Evolutionary conservation across 306 rosid species (phyloP).

Genomic region (Gynostemma pentaphyllum): DNA sequence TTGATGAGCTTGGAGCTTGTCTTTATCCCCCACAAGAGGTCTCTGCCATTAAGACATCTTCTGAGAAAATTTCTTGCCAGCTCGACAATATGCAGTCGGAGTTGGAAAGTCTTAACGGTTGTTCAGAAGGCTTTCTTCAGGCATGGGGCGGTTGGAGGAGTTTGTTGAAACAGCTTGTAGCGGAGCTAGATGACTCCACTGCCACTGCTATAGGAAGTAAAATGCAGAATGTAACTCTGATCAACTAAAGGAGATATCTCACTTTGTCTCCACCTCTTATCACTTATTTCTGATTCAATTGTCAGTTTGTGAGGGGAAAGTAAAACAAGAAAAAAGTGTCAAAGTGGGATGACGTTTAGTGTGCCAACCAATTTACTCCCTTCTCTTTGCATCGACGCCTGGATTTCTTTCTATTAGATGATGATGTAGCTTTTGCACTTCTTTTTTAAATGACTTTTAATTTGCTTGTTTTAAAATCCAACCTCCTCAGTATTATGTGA

Average conservation of each 20-base stretch:
- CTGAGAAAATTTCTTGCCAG: constrained; percentile 40
- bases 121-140: constrained; percentile 38
- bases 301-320: too few species aligned
- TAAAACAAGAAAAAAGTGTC: too few species aligned
- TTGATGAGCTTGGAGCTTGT: constrained; percentile 87
- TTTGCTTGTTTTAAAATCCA: neutral
- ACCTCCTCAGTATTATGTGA: neutral
- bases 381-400: too few species aligned
- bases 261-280: neutral
- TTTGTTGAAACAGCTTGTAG: constrained; percentile 36
- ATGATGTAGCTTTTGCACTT: neutral
- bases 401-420: too few species aligned
- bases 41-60: constrained; percentile 30
- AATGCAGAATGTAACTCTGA: constrained; percentile 36
- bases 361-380: too few species aligned
- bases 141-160: constrained; percentile 40
- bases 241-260: constrained; percentile 14
- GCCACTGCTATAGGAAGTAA: constrained; percentile 34
- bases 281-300: neutral
- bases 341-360: too few species aligned
- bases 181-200: constrained; percentile 23
- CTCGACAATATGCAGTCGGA: constrained; percentile 40
- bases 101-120: constrained; percentile 33
- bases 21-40: constrained; percentile 89
- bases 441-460: neutral